phyloP scores from a whole-genome alignment of 2,329 filamentous ascomycete species.

The Pseudogymnoascus sp. region DNA sequence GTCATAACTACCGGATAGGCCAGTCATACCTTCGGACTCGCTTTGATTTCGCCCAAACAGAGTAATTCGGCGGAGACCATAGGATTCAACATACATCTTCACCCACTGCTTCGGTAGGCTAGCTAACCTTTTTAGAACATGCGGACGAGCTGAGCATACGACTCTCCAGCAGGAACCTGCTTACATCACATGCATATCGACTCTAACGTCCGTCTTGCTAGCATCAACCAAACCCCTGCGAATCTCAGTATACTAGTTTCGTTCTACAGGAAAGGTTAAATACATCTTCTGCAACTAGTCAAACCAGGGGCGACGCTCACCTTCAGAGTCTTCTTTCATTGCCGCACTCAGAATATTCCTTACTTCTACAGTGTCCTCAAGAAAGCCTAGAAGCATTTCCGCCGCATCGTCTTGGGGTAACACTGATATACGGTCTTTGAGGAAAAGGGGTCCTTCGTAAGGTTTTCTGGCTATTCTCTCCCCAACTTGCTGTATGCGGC shows the following conservation, averaged over 20 bases:
- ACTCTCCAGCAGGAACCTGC: not conserved
- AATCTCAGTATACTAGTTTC: not conserved
- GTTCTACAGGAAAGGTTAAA: not conserved
- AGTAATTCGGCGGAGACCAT: not conserved
- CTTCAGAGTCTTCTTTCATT: not conserved
- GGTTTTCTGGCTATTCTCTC: not conserved
- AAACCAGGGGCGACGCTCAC: not conserved
- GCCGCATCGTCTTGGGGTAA: not conserved
- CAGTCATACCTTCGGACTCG: not conserved
- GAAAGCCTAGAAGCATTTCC: not conserved
- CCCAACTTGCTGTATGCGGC: not conserved
- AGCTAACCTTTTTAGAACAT: not conserved
- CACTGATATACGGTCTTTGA: not conserved
- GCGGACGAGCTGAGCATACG: not conserved
- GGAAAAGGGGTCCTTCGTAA: not conserved
- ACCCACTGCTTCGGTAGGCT: not conserved
- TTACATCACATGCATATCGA: not conserved
- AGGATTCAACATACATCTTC: not conserved
- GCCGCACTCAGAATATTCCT: not conserved
- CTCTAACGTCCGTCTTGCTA: not conserved
- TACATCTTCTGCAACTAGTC: not conserved
- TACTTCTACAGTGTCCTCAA: not conserved
- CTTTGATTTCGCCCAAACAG: not conserved
- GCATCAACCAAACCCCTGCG: not conserved
- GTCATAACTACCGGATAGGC: not conserved